Base-by-base conservation (phyloP, 2,329 filamentous ascomycete genomes). In the Exserohilum turcica region DNA sequence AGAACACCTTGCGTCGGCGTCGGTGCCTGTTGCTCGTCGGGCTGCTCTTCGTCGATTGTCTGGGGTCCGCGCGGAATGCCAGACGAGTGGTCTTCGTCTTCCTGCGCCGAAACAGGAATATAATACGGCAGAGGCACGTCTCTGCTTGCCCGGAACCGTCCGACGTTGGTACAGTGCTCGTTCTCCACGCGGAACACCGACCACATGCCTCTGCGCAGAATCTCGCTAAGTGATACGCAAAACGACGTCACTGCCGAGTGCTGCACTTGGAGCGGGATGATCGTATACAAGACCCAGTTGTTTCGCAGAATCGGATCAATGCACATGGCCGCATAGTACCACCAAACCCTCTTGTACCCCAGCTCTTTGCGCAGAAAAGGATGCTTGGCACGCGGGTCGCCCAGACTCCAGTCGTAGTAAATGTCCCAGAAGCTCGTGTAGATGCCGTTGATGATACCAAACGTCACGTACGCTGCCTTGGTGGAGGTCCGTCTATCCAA, bases 171-270 rank as follows among this genome's bases (percentile, higher is more conserved):
- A 76, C 92, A 96, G 76, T 99, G 94, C 67, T 99, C 94, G 73
- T 99, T 99, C 75, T 99, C 94, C 21, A 99, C 92, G 35, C 94
- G 90, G 72, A 99, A 89, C 3, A 97, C 80, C 0, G 89, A 87
- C 94, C 94, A 99, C 70, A 97, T 85, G 56, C 91, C 92, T 70
- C 94, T 81, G 28, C 94, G 86, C n/a, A 84, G 81, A 18, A 96
- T 85, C 72, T 99, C 94, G 7, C 87, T 84, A 3, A 97, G 77
- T 1, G 84, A 82, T 13, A 97, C 85, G 27, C 89, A 63, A 74
- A 97, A 97, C 1, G 90, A 92, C 5, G 92, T 83, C 2, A 92
- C 73, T 3, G 90, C 89, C 1, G 89, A 93, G 73, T 97, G 92
- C 67, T 97, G 92, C 0, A 87, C 76, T 66, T 96, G 82, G 57